A percentile compares a stretch with the other conserved stretches of the same genome.
These are phyloP conservation scores for Antitrichia curtipendula DNA, from an alignment of 225 moss, liverwort and hornwort species.

Conservation along the genomic window DNA sequence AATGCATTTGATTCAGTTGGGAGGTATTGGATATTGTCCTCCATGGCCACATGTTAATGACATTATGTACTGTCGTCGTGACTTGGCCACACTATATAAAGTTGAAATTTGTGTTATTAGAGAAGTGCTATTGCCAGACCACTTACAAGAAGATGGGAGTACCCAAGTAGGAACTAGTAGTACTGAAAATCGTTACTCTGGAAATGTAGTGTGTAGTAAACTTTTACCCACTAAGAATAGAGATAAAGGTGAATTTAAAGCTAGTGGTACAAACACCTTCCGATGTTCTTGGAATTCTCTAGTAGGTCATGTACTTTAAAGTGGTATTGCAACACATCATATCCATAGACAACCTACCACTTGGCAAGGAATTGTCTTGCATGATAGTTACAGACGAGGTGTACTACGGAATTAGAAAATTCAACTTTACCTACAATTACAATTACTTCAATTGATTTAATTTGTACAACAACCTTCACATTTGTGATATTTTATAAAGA, in stretches of 20 bases:
- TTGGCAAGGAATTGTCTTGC: not conserved
- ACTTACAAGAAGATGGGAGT: not conserved
- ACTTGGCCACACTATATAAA: no score
- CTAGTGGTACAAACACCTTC: not conserved
- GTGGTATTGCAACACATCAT: not conserved
- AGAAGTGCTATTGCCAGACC: not conserved
- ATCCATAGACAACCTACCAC: not conserved
- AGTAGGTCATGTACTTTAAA: not conserved
- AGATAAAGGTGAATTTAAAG: not conserved
- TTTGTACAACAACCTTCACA: no score
- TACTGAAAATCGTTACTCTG: fast-evolving
- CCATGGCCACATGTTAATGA: no score
- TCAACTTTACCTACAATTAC: not conserved
- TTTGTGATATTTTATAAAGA: no score
- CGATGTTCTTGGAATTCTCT: not conserved
- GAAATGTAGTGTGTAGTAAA: fast-evolving
- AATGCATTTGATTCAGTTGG: no score
- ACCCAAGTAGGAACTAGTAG: fast-evolving
- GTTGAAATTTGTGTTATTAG: no score
- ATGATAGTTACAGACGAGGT: not conserved
- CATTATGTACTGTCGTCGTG: no score
- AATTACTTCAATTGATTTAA: no score
- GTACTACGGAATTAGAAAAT: not conserved
- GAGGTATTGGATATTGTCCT: no score
- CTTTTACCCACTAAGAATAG: fast-evolving